Evolutionary conservation across 192 early-diverging fungal species (phyloP), one percentile per base, ranked within the genome.

Genomic region (Podila verticillata): DNA sequence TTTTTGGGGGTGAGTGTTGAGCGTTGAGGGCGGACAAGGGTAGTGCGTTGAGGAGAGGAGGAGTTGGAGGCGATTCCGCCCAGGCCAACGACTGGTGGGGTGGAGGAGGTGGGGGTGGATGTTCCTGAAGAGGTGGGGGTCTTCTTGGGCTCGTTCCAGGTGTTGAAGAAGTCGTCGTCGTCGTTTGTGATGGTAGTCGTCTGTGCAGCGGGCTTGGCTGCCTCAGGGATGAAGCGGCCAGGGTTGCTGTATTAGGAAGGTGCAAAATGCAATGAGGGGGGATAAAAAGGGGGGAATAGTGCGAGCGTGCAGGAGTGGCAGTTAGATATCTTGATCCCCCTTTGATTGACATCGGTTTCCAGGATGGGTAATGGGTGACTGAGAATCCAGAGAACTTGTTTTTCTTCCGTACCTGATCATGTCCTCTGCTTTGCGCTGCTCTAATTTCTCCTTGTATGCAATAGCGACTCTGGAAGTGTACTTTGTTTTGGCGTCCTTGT

Each of bases 401-500:
- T n/a, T n/a, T n/a, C n/a, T n/a, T n/a, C n/a, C n/a, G n/a, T 81
- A 84, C 80, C 61, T 82, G 49, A 47, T 62, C 15, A 78, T 66
- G 74, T 98, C 97, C 54, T 94, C 91, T 47, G 91, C 86, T 7
- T 89, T 89, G 20, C 94, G 88, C 73, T 85, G 86, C 31, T 82
- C 73, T 66, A 98, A 69, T 57, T 91, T 86, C 28, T 93, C 90
- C 83, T 97, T 96, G 85, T 98, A 99, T 72, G 91, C 79, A 64
- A 87, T 81, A 1, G 94, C 96, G 26, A 84, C 83, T 32, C 88
- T 85, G 20, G 87, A 87, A 1, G 92, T 92, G 81, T 98, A 99
- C 79, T 94, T 96, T 51, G 89, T 70, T 67, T 94, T 94, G 4
- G 89, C 91, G 61, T 99, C 96, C 63, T 89, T 92, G 22, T 69